Conservation (phyloP, 768 basidiomycete genomes). For the Phylloporus rhodoxanthus region DNA sequence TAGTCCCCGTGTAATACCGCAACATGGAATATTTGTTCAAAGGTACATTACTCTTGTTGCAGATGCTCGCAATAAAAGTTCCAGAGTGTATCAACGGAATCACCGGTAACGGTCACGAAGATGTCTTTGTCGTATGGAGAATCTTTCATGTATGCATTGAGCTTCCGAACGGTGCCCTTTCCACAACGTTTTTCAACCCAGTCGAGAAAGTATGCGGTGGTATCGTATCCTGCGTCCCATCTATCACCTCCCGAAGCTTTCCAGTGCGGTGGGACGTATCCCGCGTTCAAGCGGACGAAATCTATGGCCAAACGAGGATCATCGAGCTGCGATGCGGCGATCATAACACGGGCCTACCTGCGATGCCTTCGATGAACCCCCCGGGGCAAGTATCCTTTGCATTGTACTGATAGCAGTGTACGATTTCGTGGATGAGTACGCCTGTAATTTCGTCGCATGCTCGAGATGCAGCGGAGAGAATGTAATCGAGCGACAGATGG, state of each 20-base stretch:
- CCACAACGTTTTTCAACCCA: slow-evolving; percentile 56
- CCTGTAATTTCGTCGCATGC: slow-evolving; percentile 61
- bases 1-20: slow-evolving; percentile 17
- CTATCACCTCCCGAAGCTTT: slow-evolving; percentile 37
- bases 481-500: slow-evolving; percentile 63
- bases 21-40: slow-evolving; percentile 6
- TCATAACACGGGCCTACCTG: slow-evolving; percentile 43
- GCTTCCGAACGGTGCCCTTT: slow-evolving; percentile 46
- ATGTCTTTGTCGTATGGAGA: slow-evolving; percentile 44
- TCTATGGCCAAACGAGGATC: slow-evolving; percentile 37
- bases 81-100: slow-evolving; percentile 54
- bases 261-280: slow-evolving; percentile 69
- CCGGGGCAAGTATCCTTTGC: slow-evolving; percentile 55
- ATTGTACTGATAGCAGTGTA: slow-evolving; percentile 74
- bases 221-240: slow-evolving; percentile 76
- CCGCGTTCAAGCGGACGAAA: slow-evolving; percentile 60
- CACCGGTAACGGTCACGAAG: slow-evolving; percentile 50
- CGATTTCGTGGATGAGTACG: slow-evolving; percentile 69
- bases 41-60: slow-evolving; percentile 8
- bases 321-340: background rate
- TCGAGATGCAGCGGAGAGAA: slow-evolving; percentile 38
- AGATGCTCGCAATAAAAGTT: slow-evolving; percentile 43
- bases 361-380: slow-evolving; percentile 75
- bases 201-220: slow-evolving; percentile 68
- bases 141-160: slow-evolving; percentile 52